Conservation (phyloP, 495 filamentous ascomycete genomes). For the Xylaria palmicola region DNA sequence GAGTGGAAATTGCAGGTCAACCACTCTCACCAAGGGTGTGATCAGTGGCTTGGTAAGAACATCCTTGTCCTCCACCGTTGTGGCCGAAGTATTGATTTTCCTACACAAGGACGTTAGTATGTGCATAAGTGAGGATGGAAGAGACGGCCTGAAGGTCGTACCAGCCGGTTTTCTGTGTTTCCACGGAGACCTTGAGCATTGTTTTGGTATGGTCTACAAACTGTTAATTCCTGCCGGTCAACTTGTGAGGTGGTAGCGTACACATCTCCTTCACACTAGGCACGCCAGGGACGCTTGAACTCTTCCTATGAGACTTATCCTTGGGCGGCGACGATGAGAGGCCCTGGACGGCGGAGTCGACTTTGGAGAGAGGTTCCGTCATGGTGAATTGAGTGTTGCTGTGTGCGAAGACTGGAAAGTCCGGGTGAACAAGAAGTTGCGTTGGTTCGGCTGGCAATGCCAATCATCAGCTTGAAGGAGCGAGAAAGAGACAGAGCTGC, state of each 20-base stretch:
- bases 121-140: background rate
- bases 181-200: conserved; percentile 74
- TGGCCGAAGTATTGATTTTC: conserved; percentile 86
- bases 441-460: conserved; percentile 4
- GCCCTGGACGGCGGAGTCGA: conserved; percentile 84
- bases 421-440: conserved; percentile 3
- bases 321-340: conserved; percentile 65
- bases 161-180: conserved; percentile 90
- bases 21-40: conserved; percentile 83
- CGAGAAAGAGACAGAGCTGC: background rate
- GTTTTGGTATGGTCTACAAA: conserved; percentile 68
- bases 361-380: conserved; percentile 72
- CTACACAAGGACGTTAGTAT: conserved; percentile 41
- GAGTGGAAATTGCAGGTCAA: conserved; percentile 84
- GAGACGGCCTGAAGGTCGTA: conserved; percentile 43
- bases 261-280: conserved; percentile 84
- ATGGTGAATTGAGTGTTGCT: conserved; percentile 43
- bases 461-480: background rate
- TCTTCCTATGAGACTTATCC: conserved; percentile 67
- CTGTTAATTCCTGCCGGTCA: conserved; percentile 8
- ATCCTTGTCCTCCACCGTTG: conserved; percentile 73
- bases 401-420: conserved; percentile 12
- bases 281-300: conserved; percentile 66
- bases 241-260: conserved; percentile 40
- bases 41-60: conserved; percentile 76